Conservation (phyloP, 441 rosid genomes). For the Pelargonium myrrhifolium region DNA sequence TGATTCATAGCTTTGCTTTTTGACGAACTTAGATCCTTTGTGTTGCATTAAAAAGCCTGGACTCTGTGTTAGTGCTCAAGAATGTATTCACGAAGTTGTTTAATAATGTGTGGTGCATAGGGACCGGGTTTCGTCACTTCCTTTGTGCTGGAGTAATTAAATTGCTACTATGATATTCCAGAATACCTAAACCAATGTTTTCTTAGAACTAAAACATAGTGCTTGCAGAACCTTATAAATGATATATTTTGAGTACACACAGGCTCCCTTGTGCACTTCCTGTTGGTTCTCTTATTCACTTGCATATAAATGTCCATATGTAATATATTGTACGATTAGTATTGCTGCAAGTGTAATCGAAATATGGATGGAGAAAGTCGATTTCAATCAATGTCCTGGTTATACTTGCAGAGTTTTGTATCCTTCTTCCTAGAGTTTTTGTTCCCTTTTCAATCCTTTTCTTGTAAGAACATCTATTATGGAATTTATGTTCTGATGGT, state of each 20-base stretch:
- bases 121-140: not conserved
- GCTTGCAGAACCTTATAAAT: not conserved
- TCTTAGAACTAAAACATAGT: not conserved
- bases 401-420: not conserved
- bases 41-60: not conserved
- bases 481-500: not conserved
- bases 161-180: not conserved
- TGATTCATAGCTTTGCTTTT: not conserved
- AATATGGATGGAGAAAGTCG: not conserved
- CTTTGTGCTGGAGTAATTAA: not conserved
- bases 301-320: not conserved
- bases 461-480: not conserved
- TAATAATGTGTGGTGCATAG: conserved; percentile 2
- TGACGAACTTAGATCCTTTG: not conserved
- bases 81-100: not conserved
- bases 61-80: not conserved
- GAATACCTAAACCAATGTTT: not conserved
- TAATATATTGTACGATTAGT: not conserved
- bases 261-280: not conserved
- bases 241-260: not conserved
- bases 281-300: not conserved
- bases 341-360: not conserved
- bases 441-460: too few species aligned
- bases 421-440: too few species aligned
- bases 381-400: not conserved